These are phyloP conservation scores for Geotrichum restrictum DNA, from an alignment of 1,139 yeast species.

Conservation along the genomic window DNA sequence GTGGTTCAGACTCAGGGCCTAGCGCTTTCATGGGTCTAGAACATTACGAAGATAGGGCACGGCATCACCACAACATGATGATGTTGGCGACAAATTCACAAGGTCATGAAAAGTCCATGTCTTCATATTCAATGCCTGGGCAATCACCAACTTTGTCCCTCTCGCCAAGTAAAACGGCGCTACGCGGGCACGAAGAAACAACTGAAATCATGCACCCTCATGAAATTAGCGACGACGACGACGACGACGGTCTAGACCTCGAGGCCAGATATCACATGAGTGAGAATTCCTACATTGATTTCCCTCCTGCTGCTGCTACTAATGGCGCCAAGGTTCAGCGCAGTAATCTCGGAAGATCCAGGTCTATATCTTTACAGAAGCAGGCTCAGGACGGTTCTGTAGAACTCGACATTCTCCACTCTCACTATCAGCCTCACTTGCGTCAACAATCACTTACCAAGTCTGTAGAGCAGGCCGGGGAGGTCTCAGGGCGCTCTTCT, in stretches of 20 bases:
- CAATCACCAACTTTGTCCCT: constrained; percentile 7
- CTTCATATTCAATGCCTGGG: constrained; percentile 4
- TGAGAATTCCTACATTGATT: constrained; percentile 10
- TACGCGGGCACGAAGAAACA: constrained; percentile 8
- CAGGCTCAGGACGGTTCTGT: constrained; percentile 6
- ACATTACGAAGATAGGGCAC: constrained; percentile 18
- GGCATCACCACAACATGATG: constrained; percentile 16
- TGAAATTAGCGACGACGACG: constrained; percentile 14
- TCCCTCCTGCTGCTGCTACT: neutral
- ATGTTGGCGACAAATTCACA: constrained; percentile 6
- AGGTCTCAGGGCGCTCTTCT: neutral
- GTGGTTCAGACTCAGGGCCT: too few relatives aligned
- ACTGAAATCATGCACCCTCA: constrained; percentile 12
- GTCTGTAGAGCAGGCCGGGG: neutral
- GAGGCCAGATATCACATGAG: constrained; percentile 1
- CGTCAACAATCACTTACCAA: neutral
- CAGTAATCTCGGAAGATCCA: constrained; percentile 11
- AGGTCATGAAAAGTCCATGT: neutral
- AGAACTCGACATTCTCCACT: constrained; percentile 13
- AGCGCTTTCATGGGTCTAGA: constrained; percentile 12
- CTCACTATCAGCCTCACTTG: neutral
- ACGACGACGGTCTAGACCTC: constrained; percentile 6
- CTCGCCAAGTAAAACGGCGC: constrained; percentile 8
- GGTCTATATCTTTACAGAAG: neutral
- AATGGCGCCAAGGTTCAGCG: neutral